Base-by-base conservation (phyloP, 2,329 filamentous ascomycete species). In the Neopestalotiopsis rosae region DNA sequence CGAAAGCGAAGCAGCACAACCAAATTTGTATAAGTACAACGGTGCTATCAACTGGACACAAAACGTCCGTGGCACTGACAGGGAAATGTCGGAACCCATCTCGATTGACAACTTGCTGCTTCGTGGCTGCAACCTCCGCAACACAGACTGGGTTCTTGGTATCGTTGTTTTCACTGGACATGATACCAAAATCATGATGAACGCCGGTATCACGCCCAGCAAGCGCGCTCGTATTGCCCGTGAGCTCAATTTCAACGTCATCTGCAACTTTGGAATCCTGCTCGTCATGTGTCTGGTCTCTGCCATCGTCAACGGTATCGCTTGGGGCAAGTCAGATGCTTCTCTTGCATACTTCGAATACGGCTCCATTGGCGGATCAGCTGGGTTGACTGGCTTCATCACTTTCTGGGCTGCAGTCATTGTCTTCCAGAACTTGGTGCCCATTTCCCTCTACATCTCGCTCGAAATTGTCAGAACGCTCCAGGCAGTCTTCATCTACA, bases 121-220 rank as follows among this genome's bases (percentile, higher is more conserved):
- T 59, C 92, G 96, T 85, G 96, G 96, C 67, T 97, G 94, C 82
- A 97, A 94, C 74, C 82, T 99, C 63, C 90, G 95, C 72, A 99
- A 98, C 79, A 99, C 96, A 0, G 95, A 98, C 77, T 99, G 96
- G 96, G 88, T 94, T 67, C 87, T 99, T 5, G 96, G 95, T 66
- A 88, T 99, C 3, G 95, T 98, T 64, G 86, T 97, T 20, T 99
- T 97, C 81, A 98, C 96, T 14, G 96, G 96, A 42, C 91, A 95
- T 77, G 95, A 99, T 79, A 97, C 95, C 42, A 99, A 98, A 83
- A 98, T 98, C 79, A 99, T 99, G 96, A 92, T 98, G 84, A 99
- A 99, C 79, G 93, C 96, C 34, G 96, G 96, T 70, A 92, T 95
- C 71, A 99, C 96, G 1, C 96, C 97, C 13, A 97, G 90, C 79